Conservation (phyloP, 2,329 filamentous ascomycete species). For the Amauroascus niger region DNA sequence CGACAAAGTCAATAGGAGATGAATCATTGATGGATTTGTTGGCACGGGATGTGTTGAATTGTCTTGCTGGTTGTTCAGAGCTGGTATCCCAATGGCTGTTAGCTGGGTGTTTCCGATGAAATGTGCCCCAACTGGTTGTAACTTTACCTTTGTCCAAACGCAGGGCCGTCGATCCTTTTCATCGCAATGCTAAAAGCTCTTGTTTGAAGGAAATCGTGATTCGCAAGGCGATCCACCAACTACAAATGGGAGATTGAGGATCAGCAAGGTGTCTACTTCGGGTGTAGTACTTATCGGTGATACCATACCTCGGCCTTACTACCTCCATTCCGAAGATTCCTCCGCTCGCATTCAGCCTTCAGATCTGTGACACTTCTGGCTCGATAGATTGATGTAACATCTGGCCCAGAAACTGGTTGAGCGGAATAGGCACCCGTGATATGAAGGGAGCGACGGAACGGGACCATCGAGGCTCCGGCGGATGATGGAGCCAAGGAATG, state of each 20-base stretch:
- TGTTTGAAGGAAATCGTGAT: constrained; percentile 44
- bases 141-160: constrained; percentile 23
- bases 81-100: background rate
- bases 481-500: constrained; percentile 21
- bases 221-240: constrained; percentile 45
- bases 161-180: constrained; percentile 38
- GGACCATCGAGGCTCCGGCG: constrained; percentile 8
- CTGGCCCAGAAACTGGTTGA: constrained; percentile 41
- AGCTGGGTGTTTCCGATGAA: too few species aligned
- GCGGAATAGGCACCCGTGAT: constrained; percentile 53
- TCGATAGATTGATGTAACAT: constrained; percentile 44
- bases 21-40: constrained; percentile 48
- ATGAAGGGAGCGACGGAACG: constrained; percentile 44
- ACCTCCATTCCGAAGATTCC: constrained; percentile 40
- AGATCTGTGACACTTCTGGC: constrained; percentile 45
- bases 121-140: constrained; percentile 21
- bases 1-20: constrained; percentile 55
- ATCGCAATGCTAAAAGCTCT: constrained; percentile 48
- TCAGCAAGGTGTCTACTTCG: background rate
- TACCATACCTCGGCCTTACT: constrained; percentile 42
- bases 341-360: constrained; percentile 43
- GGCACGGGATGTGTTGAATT: constrained; percentile 53
- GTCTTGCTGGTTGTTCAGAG: constrained; percentile 31
- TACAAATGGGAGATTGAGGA: constrained; percentile 19
- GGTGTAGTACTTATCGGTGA: background rate